Evolutionary conservation across 2,329 filamentous ascomycete genomes (phyloP).

Genomic region (Fusarium sp.): DNA sequence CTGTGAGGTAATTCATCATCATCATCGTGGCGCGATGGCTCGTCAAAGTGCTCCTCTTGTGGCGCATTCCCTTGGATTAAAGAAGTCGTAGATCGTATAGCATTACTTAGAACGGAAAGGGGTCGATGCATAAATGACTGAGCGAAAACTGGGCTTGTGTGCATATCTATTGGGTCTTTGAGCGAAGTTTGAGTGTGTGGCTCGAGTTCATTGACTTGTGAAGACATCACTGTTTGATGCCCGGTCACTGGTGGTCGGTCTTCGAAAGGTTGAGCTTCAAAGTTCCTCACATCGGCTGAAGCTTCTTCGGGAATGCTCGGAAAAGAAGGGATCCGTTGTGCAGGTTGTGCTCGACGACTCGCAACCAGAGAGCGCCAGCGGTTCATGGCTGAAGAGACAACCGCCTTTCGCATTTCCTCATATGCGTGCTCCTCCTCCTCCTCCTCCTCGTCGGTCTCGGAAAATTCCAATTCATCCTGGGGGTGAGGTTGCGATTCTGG

Average conservation of each 20-base stretch:
- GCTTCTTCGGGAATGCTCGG: constrained; percentile 26
- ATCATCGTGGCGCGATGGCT: neutral
- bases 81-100: constrained; percentile 13
- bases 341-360: constrained; percentile 14
- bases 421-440: constrained; percentile 30
- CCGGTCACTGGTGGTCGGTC: constrained; percentile 8
- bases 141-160: neutral
- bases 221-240: neutral
- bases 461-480: constrained; percentile 8
- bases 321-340: constrained; percentile 20
- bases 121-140: constrained; percentile 22
- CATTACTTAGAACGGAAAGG: constrained; percentile 6
- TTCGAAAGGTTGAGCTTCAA: constrained; percentile 17
- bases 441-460: constrained; percentile 5
- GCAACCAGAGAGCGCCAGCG: constrained; percentile 39
- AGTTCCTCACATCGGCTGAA: constrained; percentile 17
- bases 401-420: constrained; percentile 31
- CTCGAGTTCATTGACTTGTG: constrained; percentile 19
- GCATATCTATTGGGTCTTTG: constrained; percentile 8
- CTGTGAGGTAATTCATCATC: neutral
- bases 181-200: neutral
- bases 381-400: constrained; percentile 36
- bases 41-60: neutral
- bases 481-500: neutral
- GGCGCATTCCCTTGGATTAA: constrained; percentile 1